These are phyloP conservation scores for Cladosporium halotolerans DNA, from an alignment of 2,329 filamentous ascomycete genomes.

Conservation along the genomic window DNA sequence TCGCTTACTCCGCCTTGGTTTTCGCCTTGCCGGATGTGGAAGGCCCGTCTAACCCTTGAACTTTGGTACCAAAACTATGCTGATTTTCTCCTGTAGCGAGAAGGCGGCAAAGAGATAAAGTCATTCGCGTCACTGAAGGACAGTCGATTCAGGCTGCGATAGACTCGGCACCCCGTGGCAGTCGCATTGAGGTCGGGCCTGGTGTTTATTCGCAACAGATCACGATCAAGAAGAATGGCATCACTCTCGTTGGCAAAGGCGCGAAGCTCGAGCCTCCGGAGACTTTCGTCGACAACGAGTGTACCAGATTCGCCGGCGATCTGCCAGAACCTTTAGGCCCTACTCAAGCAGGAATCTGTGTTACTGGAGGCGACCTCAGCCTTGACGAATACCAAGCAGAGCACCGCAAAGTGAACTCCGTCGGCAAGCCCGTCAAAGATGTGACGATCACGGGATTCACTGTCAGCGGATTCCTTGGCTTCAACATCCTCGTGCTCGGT, in stretches of 20 bases:
- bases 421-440: conserved; percentile 24
- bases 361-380: conserved; percentile 27
- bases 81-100: background rate
- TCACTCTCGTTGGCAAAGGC: conserved; percentile 28
- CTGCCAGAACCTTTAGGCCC: background rate
- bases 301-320: conserved; percentile 28
- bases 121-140: conserved; percentile 6
- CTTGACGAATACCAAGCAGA: conserved; percentile 22
- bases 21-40: conserved; percentile 1
- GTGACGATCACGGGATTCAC: conserved; percentile 29
- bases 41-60: background rate
- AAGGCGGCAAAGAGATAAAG: background rate
- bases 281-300: conserved; percentile 24
- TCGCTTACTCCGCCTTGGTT: background rate
- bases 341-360: conserved; percentile 32
- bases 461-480: conserved; percentile 34
- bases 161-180: conserved; percentile 24
- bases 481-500: conserved; percentile 35
- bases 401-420: conserved; percentile 28
- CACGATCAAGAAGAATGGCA: conserved; percentile 30
- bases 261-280: conserved; percentile 26
- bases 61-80: background rate
- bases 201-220: conserved; percentile 34
- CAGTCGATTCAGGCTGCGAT: conserved; percentile 30
- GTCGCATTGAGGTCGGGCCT: conserved; percentile 29